Base-by-base conservation (phyloP, 2,329 filamentous ascomycete species). In the Scopulariopsis brevicaulis region DNA sequence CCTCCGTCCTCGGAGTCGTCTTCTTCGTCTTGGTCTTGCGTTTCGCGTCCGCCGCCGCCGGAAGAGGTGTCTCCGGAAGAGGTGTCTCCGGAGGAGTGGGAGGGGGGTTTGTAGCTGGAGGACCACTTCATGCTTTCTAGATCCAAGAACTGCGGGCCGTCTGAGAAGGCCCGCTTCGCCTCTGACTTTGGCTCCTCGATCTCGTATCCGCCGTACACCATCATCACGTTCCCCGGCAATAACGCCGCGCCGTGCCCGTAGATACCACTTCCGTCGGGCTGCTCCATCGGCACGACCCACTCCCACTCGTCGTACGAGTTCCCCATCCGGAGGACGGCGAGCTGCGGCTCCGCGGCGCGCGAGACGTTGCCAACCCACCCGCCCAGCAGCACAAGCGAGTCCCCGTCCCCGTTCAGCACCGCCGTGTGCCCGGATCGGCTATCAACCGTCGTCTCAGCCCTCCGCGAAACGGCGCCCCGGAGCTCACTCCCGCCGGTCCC, bases 391-490 rank as follows among this genome's bases (percentile, higher is more conserved):
- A 96, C 74, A 10, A 97, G 76, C n/a, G 81, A 83, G 28, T 76
- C 81, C 0, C 92, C 92, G 66, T 96, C 90, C 56, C 87, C 81
- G 32, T 84, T 89, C 4, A 96, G 73, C 1, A 96, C 81, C 1
- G 93, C 85, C 0, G 89, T 92, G 67, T 99, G 94, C 0, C 94
- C 94, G 4, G 92, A 96, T 58, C 94, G 79, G 43, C 90, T 90
- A 63, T 96, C 88, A 7, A 95, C 77, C 1, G 70, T 70, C 20
- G 35, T 22, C 14, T n/a, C n/a, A 28, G 34, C 2, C 20, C 18
- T 40, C 53, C 22, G 3, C 43, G 37, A 25, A 6, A 53, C 37
- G 1, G 71, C 60, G 11, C 61, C 34, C 35, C 46, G 3, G 62
- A 56, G n/a, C 59, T 56, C 22, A 20, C 53, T 24, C 22, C 63